Evolutionary conservation across 2,329 filamentous ascomycete genomes (phyloP).

Genomic region (Coniochaeta sp.): DNA sequence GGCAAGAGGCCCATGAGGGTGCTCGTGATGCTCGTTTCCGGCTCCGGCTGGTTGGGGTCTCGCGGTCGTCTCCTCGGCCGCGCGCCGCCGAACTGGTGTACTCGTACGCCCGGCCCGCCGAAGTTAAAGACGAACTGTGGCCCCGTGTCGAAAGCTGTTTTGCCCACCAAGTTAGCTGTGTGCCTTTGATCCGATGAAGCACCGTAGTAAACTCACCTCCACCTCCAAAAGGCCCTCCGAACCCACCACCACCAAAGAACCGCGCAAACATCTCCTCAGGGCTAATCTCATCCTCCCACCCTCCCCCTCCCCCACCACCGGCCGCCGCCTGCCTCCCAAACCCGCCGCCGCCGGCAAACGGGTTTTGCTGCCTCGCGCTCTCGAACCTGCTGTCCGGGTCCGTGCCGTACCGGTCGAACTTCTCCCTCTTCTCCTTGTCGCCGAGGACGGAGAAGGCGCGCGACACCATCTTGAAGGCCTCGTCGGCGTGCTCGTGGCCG

Average conservation of each 20-base stretch:
- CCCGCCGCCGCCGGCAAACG: conserved; percentile 48
- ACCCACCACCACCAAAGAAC: conserved; percentile 81
- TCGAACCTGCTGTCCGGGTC: conserved; percentile 88
- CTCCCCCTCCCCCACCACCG: conserved; percentile 28
- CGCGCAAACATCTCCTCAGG: conserved; percentile 95
- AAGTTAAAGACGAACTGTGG: conserved; percentile 95
- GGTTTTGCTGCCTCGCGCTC: conserved; percentile 51
- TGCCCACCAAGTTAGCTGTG: conserved; percentile 3
- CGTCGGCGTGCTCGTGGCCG: conserved; percentile 88
- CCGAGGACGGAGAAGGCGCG: conserved; percentile 88
- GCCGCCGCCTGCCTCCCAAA: conserved; percentile 42
- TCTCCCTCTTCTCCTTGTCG: conserved; percentile 86
- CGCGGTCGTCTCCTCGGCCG: conserved; percentile 70
- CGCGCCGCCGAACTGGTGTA: conserved; percentile 89
- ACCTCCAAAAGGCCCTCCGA: conserved; percentile 50
- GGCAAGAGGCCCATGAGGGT: conserved; percentile 73
- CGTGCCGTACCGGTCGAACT: conserved; percentile 82
- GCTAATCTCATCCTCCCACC: conserved; percentile 86
- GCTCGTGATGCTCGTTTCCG: conserved; percentile 43
- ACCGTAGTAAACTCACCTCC: no score
- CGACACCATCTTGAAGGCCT: conserved; percentile 98
- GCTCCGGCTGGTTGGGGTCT: conserved; percentile 46
- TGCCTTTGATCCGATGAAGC: no score
- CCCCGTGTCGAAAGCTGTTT: conserved; percentile 62
- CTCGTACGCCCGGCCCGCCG: conserved; percentile 81